Base-by-base conservation (phyloP, 208 protist genomes). In the Wallacemonas sp. region DNA sequence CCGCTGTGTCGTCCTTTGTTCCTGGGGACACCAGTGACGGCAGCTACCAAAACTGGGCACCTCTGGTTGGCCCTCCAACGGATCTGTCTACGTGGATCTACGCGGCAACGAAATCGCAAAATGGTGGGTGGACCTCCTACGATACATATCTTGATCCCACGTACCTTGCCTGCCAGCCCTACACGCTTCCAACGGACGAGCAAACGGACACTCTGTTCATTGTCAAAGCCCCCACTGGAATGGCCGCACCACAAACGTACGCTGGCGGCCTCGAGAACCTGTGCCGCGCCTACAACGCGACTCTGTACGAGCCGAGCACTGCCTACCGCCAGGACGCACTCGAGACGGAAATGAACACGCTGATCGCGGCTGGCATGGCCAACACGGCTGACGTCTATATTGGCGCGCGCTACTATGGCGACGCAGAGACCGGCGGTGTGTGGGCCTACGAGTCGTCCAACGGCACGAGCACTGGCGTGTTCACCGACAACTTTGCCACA, bases 31-130 rank as follows among this genome's bases (percentile, higher is more conserved):
- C 52, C 16, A 58, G 30, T 21, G 47, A 55, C 47, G 47, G 52
- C 52, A 43, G 26, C 26, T 58, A 58, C 52, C 52, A 58, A 29
- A 55, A 58, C 29, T 58, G 52, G 52, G 36, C 36, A 14, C 9
- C 36, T 41, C n/a, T n/a, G n/a, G n/a, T n/a, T 12, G 34, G 43
- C 4, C 11, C 19, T 47, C 43, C 43, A 4, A 23, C 43, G 19
- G 19, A 24, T 17, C 17, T 17, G 4, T 14, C 43, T 6, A 47
- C 43, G 4, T 6, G 5, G 11, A 4, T 6, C 4, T 47, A 23
- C 17, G 17, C 19, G 11, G 6, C 43, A 19, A 23, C 5, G 4
- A 14, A 17, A 23, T 6, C 17, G 19, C 5, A 14, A 17, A 17
- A 47, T 4, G 43, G 43, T 47, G 43, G 43, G 43, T 47, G 43